Percentiles rank a stretch among this genome's conserved stretches.
phyloP scores from a whole-genome alignment of 768 basidiomycete genomes.

The Auriculariales sp. region DNA sequence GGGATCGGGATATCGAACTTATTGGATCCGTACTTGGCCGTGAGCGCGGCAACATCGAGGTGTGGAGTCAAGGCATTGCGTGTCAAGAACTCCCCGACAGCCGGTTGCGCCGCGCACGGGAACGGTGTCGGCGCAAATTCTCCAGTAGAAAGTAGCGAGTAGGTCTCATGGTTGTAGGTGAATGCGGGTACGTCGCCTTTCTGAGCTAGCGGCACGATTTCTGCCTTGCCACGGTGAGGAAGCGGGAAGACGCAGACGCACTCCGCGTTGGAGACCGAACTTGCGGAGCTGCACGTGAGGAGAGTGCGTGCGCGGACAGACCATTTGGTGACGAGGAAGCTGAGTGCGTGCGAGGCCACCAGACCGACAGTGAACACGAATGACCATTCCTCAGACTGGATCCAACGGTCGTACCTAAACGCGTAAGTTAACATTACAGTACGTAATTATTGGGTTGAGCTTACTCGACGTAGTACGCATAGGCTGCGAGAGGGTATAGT shows the following conservation, averaged over 20 bases:
- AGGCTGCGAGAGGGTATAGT: slow-evolving; percentile 70
- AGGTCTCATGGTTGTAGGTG: slow-evolving; percentile 90
- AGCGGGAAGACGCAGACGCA: slow-evolving; percentile 72
- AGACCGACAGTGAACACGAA: slow-evolving; percentile 82
- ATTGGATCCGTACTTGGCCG: slow-evolving; percentile 74
- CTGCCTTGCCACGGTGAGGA: slow-evolving; percentile 73
- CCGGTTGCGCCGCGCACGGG: slow-evolving; percentile 60
- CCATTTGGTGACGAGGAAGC: slow-evolving; percentile 87
- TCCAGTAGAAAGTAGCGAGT: slow-evolving; percentile 43
- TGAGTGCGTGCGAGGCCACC: slow-evolving; percentile 78
- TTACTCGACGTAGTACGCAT: slow-evolving; percentile 85
- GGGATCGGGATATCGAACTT: slow-evolving; percentile 97
- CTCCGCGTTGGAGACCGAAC: slow-evolving; percentile 51
- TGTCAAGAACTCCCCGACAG: slow-evolving; percentile 44
- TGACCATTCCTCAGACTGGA: slow-evolving; percentile 93
- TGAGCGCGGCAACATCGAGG: slow-evolving; percentile 32
- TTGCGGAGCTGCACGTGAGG: slow-evolving; percentile 65
- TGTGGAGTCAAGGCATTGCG: slow-evolving; percentile 20
- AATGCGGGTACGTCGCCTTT: slow-evolving; percentile 39
- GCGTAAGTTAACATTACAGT: no score
- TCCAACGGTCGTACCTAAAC: slow-evolving; percentile 81
- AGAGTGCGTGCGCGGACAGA: slow-evolving; percentile 61
- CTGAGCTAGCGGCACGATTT: slow-evolving; percentile 68
- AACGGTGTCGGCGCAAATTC: slow-evolving; percentile 77
- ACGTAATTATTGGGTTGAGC: no score